phyloP scores from a whole-genome alignment of 495 filamentous ascomycete genomes.

The Xylaria acuta region DNA sequence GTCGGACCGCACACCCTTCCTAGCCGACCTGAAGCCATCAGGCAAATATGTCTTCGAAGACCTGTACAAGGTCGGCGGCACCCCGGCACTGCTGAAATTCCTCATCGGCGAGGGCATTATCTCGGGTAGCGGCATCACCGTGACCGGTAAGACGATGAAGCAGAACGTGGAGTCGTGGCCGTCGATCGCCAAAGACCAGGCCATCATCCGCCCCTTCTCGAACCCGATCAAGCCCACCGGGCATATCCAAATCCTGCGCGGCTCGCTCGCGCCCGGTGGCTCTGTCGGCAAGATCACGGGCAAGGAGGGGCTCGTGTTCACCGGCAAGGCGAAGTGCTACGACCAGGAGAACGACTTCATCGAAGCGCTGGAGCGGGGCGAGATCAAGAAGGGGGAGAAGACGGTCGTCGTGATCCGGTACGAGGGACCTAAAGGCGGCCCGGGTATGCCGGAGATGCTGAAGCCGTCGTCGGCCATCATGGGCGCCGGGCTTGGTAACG shows the following conservation, averaged over 20 bases:
- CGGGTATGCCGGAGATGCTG: slow-evolving; percentile 88
- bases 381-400: slow-evolving; percentile 96
- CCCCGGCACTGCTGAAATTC: slow-evolving; percentile 88
- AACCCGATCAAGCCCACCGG: slow-evolving; percentile 94
- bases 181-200: slow-evolving; percentile 81
- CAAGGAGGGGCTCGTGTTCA: slow-evolving; percentile 91
- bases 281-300: slow-evolving; percentile 98
- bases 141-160: slow-evolving; percentile 91
- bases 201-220: slow-evolving; percentile 88
- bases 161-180: slow-evolving; percentile 83
- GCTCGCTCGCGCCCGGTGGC: slow-evolving; percentile 87
- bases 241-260: slow-evolving; percentile 96
- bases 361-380: slow-evolving; percentile 74
- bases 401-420: slow-evolving; percentile 97
- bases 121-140: slow-evolving; percentile 86
- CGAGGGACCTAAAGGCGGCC: slow-evolving; percentile 82
- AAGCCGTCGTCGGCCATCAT: slow-evolving; percentile 85
- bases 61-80: slow-evolving; percentile 87
- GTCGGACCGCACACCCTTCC: slow-evolving; percentile 87
- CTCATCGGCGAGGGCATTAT: slow-evolving; percentile 89
- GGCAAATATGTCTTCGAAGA: slow-evolving; percentile 98
- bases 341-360: slow-evolving; percentile 85
- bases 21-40: slow-evolving; percentile 95
- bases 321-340: slow-evolving; percentile 85
- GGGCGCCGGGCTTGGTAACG: slow-evolving; percentile 82